Conservation (phyloP, 202 grass and related monocot species). For the Setaria viridis region DNA sequence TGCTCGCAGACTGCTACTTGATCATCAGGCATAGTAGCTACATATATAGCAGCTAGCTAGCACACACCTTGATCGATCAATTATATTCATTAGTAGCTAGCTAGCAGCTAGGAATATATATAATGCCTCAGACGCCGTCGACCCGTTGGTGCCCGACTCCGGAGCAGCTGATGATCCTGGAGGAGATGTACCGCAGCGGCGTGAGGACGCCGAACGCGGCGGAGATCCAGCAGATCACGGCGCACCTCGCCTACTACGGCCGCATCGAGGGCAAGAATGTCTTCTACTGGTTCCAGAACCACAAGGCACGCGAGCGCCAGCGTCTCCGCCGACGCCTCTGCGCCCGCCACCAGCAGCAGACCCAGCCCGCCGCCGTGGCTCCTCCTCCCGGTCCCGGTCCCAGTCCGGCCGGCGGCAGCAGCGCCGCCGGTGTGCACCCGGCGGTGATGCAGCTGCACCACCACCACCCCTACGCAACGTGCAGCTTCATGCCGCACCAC, state of each 20-base stretch:
- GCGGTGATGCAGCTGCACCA: constrained; percentile 47
- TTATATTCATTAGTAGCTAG: too few relatives aligned
- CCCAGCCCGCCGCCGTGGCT: not conserved
- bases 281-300: constrained; percentile 99
- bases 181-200: constrained; percentile 98
- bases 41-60: too few relatives aligned
- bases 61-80: too few relatives aligned
- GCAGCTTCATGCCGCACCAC: constrained; percentile 46
- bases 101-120: too few relatives aligned
- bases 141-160: constrained; percentile 97
- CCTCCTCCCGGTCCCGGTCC: not conserved
- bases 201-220: constrained; percentile 91
- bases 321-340: constrained; percentile 73
- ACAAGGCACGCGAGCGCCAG: constrained; percentile 93
- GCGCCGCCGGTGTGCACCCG: constrained; percentile 21
- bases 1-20: too few relatives aligned
- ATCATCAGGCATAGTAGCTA: too few relatives aligned
- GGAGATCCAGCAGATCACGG: constrained; percentile 97
- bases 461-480: constrained; percentile 44
- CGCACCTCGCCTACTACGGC: constrained; percentile 87
- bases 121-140: constrained; percentile 94
- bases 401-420: not conserved
- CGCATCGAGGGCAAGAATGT: constrained; percentile 97
- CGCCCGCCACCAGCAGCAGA: constrained; percentile 59
- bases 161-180: constrained; percentile 97